These are phyloP conservation scores for Peronospora destructor DNA, from an alignment of 352 stramenopile species.

Conservation along the genomic window DNA sequence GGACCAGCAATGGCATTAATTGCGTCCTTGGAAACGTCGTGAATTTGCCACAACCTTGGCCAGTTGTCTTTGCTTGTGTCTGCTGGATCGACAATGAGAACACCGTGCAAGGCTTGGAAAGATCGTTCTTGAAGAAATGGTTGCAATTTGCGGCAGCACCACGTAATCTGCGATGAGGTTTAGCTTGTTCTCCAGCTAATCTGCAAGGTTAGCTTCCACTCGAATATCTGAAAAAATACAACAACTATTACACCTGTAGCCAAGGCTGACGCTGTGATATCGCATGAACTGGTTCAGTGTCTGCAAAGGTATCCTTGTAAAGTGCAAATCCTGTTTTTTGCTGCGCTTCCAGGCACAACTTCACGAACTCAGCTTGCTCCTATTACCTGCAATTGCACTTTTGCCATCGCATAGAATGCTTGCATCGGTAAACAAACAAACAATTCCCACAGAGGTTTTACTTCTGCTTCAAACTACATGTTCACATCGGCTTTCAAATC, in stretches of 20 bases:
- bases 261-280: slow-evolving; percentile 39
- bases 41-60: slow-evolving; percentile 89
- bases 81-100: slow-evolving; percentile 78
- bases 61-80: slow-evolving; percentile 88
- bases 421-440: not conserved
- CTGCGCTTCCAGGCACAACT: slow-evolving; percentile 52
- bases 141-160: slow-evolving; percentile 76
- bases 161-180: slow-evolving; percentile 73
- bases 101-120: slow-evolving; percentile 69
- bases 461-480: slow-evolving; percentile 1
- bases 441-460: not conserved
- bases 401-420: slow-evolving; percentile 17
- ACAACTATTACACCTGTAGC: slow-evolving; percentile 26
- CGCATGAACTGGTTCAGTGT: slow-evolving; percentile 51
- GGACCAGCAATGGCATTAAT: too few relatives aligned
- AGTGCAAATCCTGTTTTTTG: slow-evolving; percentile 57
- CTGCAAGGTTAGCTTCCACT: slow-evolving; percentile 44
- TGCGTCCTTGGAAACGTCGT: slow-evolving; percentile 32
- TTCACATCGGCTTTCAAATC: slow-evolving; percentile 14
- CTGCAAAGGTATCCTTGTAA: slow-evolving; percentile 48
- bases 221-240: not conserved
- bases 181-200: slow-evolving; percentile 77
- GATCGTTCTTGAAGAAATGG: slow-evolving; percentile 76
- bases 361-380: slow-evolving; percentile 51
- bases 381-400: slow-evolving; percentile 50